These are phyloP conservation scores for Cercophora samala DNA, from an alignment of 495 filamentous ascomycete species.

Conservation along the genomic window DNA sequence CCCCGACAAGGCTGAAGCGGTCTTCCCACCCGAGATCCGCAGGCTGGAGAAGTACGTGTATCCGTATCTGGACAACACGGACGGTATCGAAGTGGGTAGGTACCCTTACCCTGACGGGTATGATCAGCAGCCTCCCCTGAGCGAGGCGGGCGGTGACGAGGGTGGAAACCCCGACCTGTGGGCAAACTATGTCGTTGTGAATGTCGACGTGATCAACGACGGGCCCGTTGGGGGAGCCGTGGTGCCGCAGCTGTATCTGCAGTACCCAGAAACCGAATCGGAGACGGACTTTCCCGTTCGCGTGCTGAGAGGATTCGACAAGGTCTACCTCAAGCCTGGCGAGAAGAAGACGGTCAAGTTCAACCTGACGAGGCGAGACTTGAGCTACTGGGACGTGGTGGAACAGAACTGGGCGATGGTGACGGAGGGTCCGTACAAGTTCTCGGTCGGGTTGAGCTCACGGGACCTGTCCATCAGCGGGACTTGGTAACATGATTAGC, in stretches of 20 bases:
- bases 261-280: conserved; percentile 55
- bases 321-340: conserved; percentile 57
- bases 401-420: conserved; percentile 82
- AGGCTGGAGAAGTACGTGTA: conserved; percentile 79
- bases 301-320: conserved; percentile 79
- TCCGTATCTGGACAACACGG: conserved; percentile 67
- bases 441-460: conserved; percentile 46
- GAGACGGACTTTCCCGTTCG: conserved; percentile 68
- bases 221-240: conserved; percentile 62
- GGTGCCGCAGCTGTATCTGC: conserved; percentile 82
- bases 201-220: conserved; percentile 67
- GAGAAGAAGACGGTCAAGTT: conserved; percentile 62
- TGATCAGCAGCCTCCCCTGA: conserved; percentile 49
- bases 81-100: conserved; percentile 51
- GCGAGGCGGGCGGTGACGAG: conserved; percentile 71
- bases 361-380: conserved; percentile 70
- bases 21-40: conserved; percentile 67
- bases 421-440: conserved; percentile 43
- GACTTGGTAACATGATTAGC: conserved; percentile 31
- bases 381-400: conserved; percentile 74
- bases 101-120: conserved; percentile 77
- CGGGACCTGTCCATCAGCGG: conserved; percentile 34
- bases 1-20: conserved; percentile 53
- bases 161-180: conserved; percentile 86
- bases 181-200: conserved; percentile 59